Evolutionary conservation across 192 early-diverging fungal genomes (phyloP), one percentile per base, ranked within the genome.

Genomic region (Rhizophlyctis rosea): DNA sequence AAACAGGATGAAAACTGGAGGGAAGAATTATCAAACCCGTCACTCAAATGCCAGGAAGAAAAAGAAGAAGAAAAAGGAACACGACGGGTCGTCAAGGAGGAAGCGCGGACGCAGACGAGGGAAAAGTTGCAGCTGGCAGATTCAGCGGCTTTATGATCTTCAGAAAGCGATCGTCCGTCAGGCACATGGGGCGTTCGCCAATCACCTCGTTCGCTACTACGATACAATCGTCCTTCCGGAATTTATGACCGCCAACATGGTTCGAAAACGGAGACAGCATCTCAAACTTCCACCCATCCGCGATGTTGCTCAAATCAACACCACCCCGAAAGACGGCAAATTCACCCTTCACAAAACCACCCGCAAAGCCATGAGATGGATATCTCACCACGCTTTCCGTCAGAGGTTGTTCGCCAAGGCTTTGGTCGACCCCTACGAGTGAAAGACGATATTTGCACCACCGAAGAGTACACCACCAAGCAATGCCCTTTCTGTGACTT

Each of bases 391-490:
- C 33, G 13, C 29, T 5, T 52, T 52, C 51, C 47, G 60, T 14
- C 47, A 62, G 31, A 9, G 50, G 27, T 23, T 49, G 4, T 52
- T 62, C n/a, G 23, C 48, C 47, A 62, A 62, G 59, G 62, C 62
- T 29, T 44, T 44, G 18, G 39, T 18, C 9, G 39, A 44, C 39
- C 39, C 39, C 9, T 56, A 56, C 34, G 27, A 57, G 31, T 3
- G 7, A 65, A 57, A 31, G 54, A 65, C 47, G 54, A 47, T 3
- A 48, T 65, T 16, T 65, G 63, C 54, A 65, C 63, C 36, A 57
- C 63, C 4, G 63, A 65, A 32, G 63, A 65, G 47, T 65, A 54
- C 54, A 49, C 36, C 24, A 61, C 59, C 3, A 61, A 61, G 27
- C 44, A 61, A 21, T 61, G 59, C 47, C 59, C 52, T 2, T 65